Conservation (phyloP, 495 filamentous ascomycete species). For the Penicillium subrubescens region DNA sequence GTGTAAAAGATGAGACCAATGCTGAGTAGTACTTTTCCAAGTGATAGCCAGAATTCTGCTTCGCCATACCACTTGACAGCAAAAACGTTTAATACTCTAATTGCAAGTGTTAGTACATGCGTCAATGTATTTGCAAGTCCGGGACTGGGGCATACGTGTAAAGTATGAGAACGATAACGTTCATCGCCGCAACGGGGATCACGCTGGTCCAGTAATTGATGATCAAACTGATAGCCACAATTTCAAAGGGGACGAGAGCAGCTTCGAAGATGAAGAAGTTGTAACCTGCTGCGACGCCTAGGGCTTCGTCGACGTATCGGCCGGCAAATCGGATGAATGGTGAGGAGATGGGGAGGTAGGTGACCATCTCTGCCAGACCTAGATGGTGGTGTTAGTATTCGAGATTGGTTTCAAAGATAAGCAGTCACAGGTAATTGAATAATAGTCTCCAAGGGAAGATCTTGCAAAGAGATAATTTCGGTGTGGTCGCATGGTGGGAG, state of each 20-base stretch:
- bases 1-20: constrained; percentile 70
- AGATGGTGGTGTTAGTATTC: constrained; percentile 21
- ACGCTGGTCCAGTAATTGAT: constrained; percentile 50
- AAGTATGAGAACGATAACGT: constrained; percentile 44
- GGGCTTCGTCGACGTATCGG: constrained; percentile 72
- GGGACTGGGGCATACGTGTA: constrained; percentile 53
- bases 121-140: not conserved
- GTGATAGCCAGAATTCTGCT: constrained; percentile 71
- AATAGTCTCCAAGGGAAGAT: not conserved
- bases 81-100: constrained; percentile 54
- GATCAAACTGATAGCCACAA: constrained; percentile 47
- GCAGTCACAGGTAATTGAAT: not conserved
- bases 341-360: constrained; percentile 77
- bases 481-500: not conserved
- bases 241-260: constrained; percentile 46
- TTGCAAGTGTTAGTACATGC: not conserved
- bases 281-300: constrained; percentile 64
- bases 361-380: constrained; percentile 80
- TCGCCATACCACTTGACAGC: constrained; percentile 78
- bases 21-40: constrained; percentile 72
- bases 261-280: constrained; percentile 69
- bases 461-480: not conserved
- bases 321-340: constrained; percentile 85
- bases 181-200: constrained; percentile 47
- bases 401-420: constrained; percentile 13